Evolutionary conservation across 331 rosid species (phyloP).

Genomic region (Quercus phellos): DNA sequence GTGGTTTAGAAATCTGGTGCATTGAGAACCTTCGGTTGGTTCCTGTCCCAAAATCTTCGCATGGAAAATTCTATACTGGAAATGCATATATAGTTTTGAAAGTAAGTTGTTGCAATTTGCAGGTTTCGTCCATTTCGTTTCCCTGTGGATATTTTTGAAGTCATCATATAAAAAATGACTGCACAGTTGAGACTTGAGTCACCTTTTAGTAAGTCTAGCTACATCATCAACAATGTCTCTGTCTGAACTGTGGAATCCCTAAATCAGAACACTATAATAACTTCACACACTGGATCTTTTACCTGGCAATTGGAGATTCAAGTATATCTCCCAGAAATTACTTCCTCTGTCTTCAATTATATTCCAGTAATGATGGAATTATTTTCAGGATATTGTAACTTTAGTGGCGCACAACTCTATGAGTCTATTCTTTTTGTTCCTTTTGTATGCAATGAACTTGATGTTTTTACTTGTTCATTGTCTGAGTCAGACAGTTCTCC

Average conservation of each 20-base stretch:
- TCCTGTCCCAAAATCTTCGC: slow-evolving; percentile 52
- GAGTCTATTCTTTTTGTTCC: slow-evolving; percentile 4
- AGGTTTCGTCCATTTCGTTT: slow-evolving; percentile 20
- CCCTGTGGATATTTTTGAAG: slow-evolving; percentile 15
- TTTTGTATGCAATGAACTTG: slow-evolving; percentile 16
- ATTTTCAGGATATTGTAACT: slow-evolving; percentile 10
- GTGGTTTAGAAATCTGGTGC: slow-evolving; percentile 93
- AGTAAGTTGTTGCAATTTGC: slow-evolving; percentile 38
- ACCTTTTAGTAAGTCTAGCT: not conserved
- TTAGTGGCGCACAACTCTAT: slow-evolving; percentile 9
- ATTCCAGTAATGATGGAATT: slow-evolving; percentile 4
- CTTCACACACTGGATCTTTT: not conserved
- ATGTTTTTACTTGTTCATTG: slow-evolving; percentile 28
- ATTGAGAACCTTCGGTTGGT: slow-evolving; percentile 67
- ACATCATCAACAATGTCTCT: not conserved
- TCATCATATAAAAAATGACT: not conserved
- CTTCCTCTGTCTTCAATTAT: not conserved
- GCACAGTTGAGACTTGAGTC: not conserved
- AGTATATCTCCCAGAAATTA: not conserved
- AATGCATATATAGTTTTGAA: slow-evolving; percentile 76
- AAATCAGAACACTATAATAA: not conserved
- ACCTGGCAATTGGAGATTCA: not conserved
- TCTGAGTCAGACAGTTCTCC: slow-evolving; percentile 57
- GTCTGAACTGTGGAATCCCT: not conserved
- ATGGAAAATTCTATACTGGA: slow-evolving; percentile 75